Evolutionary conservation across 305 asterid species (phyloP), one percentile per base, ranked within the genome.

Genomic region (Lippia alba): DNA sequence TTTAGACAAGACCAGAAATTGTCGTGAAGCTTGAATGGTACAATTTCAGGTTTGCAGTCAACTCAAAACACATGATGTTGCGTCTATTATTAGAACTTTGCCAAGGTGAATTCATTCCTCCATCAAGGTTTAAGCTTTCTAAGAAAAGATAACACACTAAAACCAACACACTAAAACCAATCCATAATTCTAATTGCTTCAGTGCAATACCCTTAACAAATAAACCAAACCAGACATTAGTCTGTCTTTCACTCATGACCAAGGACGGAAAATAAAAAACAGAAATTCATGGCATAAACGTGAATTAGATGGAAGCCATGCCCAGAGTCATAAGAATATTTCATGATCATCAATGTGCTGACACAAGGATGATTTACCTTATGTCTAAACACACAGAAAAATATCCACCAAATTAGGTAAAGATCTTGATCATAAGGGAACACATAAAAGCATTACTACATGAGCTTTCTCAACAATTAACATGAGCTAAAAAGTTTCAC

Each of bases 401-500:
- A 68, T 40, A 12, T 53, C 56, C 14, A 8, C 51, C 7, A 40
- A 57, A 55, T 14, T n/a, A 30, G n/a, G 61, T 19, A 40, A 17
- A 64, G 7, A 66, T 46, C 19, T 12, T 55, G 39, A n/a, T 56
- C 19, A n/a, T 3, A 46, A 57, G 59, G 33, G 56, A 69, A 16
- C 58, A 45, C 24, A 61, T 56, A 19, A 36, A 15, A 33, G 8
- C 18, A 54, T 34, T n/a, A 41, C 1, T 5, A 44, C 48, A 33
- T 20, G 32, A 64, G 69, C 24, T 41, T 24, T 20, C 24, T 34
- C 44, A 36, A 53, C 49, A 11, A 33, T 8, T 71, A 48, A 30
- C 17, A 69, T 67, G 67, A 50, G 61, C 54, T 8, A 10, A 60
- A 66, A 75, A 61, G 69, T 32, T 62, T 80, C 73, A 92, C 98